Base-by-base conservation (phyloP, 78 protist genomes). In the Planoprotostelium fungivorum region DNA sequence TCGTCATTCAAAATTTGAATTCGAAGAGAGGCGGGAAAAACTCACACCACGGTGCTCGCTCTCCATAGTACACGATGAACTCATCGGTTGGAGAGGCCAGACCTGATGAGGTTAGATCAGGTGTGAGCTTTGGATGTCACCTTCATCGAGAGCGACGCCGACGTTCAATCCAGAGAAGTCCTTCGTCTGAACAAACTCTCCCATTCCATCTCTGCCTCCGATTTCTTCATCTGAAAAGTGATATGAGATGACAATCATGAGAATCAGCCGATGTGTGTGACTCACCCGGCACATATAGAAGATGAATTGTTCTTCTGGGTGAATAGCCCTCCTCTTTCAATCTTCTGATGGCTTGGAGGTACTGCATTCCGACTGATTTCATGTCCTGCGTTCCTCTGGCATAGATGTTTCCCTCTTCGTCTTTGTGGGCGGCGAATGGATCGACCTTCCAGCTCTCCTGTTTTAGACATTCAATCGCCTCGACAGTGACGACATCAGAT, bases 321-420 rank as follows among this genome's bases (percentile, higher is more conserved):
- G 88, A 88, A 9, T 36, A 35, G 0, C 92, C 93, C 28, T 63
- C 29, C 29, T 89, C 51, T 1, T 38, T 86, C 37, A 93, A 88
- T 29, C 89, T 34, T 1, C 84, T 84, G 31, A 94, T 89, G 5
- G 92, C 95, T n/a, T 90, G 92, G 9, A 95, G 37, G 38, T 92
- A 92, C 38, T 96, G 98, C 1, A 96, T 91, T 63, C 95, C 29
- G 31, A 97, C 99, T 63, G 95, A 95, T 88, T 97, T 97, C 99
- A 97, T 97, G 88, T 97, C 99, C 87, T 97, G 99, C 9, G 98
- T 73, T 1, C 99, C 99, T 38, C 99, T 92, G 23, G 92, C 97
- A 85, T 83, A 91, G 34, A 96, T 96, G 38, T 87, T 0, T 29
- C 96, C 96, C 25, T 91, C 89, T 29, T 88, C 95, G 87, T 36